Base-by-base conservation (phyloP, 345 rosid species). In the Trapa bicornis region DNA sequence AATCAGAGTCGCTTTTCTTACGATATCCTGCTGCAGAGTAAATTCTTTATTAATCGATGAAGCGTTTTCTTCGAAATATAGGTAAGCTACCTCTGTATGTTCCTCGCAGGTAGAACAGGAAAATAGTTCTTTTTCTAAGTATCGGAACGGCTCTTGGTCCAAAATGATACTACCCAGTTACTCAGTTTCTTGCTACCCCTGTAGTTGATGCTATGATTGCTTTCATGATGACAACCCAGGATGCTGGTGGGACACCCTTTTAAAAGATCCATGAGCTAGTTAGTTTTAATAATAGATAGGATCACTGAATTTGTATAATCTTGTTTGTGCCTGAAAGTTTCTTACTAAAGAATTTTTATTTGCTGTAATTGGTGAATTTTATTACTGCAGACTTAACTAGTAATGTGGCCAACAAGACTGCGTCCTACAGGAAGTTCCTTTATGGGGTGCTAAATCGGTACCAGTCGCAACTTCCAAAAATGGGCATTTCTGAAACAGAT, bases 401-500 rank as follows among this genome's bases (percentile, higher is more conserved):
- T 56, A 77, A 64, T 71, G 74, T 58, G 70, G 56, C 74, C 47
- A 43, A 71, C 17, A 80, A 56, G 81, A 75, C 29, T 78, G 66
- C 78, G 52, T 61, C 69, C 6, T 77, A 74, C 71, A 47, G 69
- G 53, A 76, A 83, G 77, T 73, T 80, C 64, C 36, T 78, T 8
- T 72, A 76, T 70, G 80, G 80, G 60, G 73, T 81, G 63, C 69
- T 83, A 61, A 68, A 76, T 16, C 71, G 92, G 52, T 78, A 66
- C 72, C 85, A 72, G 61, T 87, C 88, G 0, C 83, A 73, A 45
- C 64, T 73, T 52, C 74, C 91, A 47, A 81, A 75, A 42, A 53
- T 75, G 6, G 86, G 72, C 48, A 74, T 72, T 36, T 47, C 39
- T 47, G 81, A 76, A 54, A 41, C 61, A 17, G 9, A 66, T 36